Evolutionary conservation across 2,329 filamentous ascomycete genomes (phyloP).

Genomic region (Thielaviopsis euricoi): DNA sequence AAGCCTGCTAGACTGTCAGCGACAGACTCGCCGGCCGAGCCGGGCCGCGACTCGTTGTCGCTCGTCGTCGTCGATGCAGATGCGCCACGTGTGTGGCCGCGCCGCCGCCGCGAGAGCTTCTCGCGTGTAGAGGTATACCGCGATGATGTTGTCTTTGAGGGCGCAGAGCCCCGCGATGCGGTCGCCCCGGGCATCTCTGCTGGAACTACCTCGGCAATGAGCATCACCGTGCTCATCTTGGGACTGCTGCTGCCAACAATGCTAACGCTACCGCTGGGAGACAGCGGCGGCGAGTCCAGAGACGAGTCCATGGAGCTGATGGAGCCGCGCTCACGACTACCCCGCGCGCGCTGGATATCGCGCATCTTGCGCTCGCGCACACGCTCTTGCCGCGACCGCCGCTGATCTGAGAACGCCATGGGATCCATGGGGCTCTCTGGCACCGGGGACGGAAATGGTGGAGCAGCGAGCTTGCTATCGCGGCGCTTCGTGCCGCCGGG

Average conservation of each 20-base stretch:
- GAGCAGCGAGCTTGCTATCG: slow-evolving; percentile 4
- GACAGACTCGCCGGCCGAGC: neutral
- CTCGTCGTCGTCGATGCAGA: too few relatives aligned
- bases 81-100: slow-evolving; percentile 6
- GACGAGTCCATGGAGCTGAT: neutral
- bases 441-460: neutral
- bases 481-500: too few relatives aligned
- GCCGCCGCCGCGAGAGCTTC: slow-evolving; percentile 18
- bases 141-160: slow-evolving; percentile 16
- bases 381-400: slow-evolving; percentile 16
- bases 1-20: slow-evolving; percentile 15
- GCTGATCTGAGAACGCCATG: slow-evolving; percentile 7
- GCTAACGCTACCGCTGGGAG: neutral
- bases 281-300: neutral
- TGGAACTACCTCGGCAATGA: slow-evolving; percentile 23
- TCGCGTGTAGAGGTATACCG: neutral
- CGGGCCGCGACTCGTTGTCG: neutral
- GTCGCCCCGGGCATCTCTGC: slow-evolving; percentile 10
- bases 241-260: slow-evolving; percentile 1
- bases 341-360: slow-evolving; percentile 22
- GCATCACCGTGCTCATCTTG: slow-evolving; percentile 23
- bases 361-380: slow-evolving; percentile 25
- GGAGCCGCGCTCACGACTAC: slow-evolving; percentile 14
- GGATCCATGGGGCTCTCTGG: neutral
- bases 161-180: too few relatives aligned